Percentiles rank a stretch among this genome's conserved stretches.
Evolutionary conservation across 2,329 filamentous ascomycete species (phyloP).

Genomic region (Harringtonia lauricola): DNA sequence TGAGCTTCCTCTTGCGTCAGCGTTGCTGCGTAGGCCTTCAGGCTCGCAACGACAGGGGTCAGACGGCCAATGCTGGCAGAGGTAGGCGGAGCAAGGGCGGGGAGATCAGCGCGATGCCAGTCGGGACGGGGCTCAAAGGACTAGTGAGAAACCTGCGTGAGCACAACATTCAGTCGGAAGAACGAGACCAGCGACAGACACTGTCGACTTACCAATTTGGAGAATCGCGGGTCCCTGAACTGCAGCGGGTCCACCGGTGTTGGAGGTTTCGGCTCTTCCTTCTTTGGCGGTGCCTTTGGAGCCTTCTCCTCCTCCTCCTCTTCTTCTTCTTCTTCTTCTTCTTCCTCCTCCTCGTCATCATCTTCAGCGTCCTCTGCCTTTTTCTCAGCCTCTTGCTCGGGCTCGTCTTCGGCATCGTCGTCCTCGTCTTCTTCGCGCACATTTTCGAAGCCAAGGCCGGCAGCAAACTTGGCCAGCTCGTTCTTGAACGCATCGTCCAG

Average conservation of each 20-base stretch:
- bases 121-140: conserved; percentile 46
- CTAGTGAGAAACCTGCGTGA: conserved; percentile 20
- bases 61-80: conserved; percentile 34
- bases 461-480: conserved; percentile 41
- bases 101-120: conserved; percentile 39
- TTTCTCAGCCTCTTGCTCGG: conserved; percentile 23
- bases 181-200: conserved; percentile 2
- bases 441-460: conserved; percentile 36
- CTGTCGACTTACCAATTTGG: conserved; percentile 29
- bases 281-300: neutral
- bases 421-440: conserved; percentile 27
- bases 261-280: conserved; percentile 1
- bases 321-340: conserved; percentile 21
- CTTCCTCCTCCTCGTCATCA: conserved; percentile 24
- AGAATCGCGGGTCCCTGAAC: conserved; percentile 13
- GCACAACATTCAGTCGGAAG: neutral
- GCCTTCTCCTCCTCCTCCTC: conserved; percentile 25
- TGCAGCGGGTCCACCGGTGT: conserved; percentile 6
- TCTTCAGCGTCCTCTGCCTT: conserved; percentile 25
- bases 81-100: conserved; percentile 29
- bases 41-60: conserved; percentile 30
- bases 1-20: conserved; percentile 70
- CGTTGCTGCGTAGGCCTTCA: conserved; percentile 60
- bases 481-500: conserved; percentile 26
- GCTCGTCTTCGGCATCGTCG: conserved; percentile 21